phyloP scores from a whole-genome alignment of 2,329 filamentous ascomycete species.

The Colletotrichum sp. region DNA sequence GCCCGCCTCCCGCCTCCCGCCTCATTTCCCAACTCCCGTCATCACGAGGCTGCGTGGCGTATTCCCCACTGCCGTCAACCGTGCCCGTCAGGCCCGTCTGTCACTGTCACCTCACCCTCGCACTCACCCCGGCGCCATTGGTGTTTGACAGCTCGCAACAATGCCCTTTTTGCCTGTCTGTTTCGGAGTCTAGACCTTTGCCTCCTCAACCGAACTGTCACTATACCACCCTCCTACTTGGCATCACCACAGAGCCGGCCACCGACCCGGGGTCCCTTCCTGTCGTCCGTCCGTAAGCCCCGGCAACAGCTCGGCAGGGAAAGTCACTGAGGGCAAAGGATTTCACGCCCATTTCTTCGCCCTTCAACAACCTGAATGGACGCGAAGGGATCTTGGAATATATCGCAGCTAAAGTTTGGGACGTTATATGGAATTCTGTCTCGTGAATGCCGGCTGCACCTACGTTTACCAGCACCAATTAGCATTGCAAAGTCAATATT shows the following conservation, averaged over 20 bases:
- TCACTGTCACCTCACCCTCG: not conserved
- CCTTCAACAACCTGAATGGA: not conserved
- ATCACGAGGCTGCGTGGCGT: constrained; percentile 9
- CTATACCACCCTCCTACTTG: not conserved
- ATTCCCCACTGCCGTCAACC: constrained; percentile 1
- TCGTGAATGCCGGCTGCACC: not conserved
- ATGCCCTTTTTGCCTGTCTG: not conserved
- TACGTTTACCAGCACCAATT: not conserved
- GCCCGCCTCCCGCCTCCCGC: constrained; percentile 1
- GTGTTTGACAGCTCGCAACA: constrained; percentile 12
- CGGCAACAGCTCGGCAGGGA: not conserved
- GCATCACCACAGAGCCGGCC: not conserved
- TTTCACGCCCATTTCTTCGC: not conserved
- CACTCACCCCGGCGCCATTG: not conserved
- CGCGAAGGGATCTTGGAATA: not conserved
- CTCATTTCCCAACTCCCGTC: constrained; percentile 3
- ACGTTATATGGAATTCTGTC: not conserved
- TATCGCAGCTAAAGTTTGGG: not conserved
- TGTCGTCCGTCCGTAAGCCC: not conserved
- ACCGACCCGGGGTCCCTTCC: not conserved
- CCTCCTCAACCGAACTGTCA: not conserved
- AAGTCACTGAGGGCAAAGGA: not conserved
- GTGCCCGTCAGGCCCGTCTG: not conserved
- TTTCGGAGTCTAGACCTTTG: not conserved
- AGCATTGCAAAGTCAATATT: not conserved